Conservation (phyloP, 495 filamentous ascomycete species). For the Talaromyces thailandensis region DNA sequence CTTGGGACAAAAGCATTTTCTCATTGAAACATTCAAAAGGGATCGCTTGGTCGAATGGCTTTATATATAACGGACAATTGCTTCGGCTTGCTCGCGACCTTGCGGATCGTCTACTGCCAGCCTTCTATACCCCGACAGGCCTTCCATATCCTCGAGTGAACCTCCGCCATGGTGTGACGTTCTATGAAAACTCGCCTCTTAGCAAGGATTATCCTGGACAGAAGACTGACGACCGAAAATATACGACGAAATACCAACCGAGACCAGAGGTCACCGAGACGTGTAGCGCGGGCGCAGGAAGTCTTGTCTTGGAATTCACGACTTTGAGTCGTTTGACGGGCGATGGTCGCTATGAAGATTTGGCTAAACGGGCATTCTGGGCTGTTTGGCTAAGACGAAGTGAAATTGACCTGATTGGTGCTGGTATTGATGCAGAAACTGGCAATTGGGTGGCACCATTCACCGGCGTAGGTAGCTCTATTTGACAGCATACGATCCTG, state of each 20-base stretch:
- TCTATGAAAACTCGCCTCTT: constrained; percentile 72
- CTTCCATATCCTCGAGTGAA: constrained; percentile 94
- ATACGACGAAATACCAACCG: constrained; percentile 24
- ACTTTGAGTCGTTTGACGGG: constrained; percentile 83
- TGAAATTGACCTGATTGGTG: constrained; percentile 77
- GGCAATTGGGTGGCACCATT: constrained; percentile 84
- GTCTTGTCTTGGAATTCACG: constrained; percentile 86
- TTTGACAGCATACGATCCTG: neutral
- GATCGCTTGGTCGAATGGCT: constrained; percentile 64
- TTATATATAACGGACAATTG: constrained; percentile 85
- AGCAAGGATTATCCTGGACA: constrained; percentile 13
- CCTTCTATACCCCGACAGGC: constrained; percentile 82
- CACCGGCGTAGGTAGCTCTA: constrained; percentile 49
- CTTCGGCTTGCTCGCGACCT: constrained; percentile 79
- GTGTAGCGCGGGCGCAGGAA: constrained; percentile 92
- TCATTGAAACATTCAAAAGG: constrained; percentile 27
- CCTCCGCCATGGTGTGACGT: constrained; percentile 82
- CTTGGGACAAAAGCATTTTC: constrained; percentile 29
- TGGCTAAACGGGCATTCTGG: constrained; percentile 90
- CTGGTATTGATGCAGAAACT: constrained; percentile 84
- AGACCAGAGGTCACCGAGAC: constrained; percentile 80
- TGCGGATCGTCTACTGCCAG: constrained; percentile 73
- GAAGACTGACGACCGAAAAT: constrained; percentile 24
- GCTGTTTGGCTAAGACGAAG: constrained; percentile 85
- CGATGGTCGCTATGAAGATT: constrained; percentile 74